phyloP scores from a whole-genome alignment of 2,329 filamentous ascomycete species.

The Pseudocercospora cruenta region DNA sequence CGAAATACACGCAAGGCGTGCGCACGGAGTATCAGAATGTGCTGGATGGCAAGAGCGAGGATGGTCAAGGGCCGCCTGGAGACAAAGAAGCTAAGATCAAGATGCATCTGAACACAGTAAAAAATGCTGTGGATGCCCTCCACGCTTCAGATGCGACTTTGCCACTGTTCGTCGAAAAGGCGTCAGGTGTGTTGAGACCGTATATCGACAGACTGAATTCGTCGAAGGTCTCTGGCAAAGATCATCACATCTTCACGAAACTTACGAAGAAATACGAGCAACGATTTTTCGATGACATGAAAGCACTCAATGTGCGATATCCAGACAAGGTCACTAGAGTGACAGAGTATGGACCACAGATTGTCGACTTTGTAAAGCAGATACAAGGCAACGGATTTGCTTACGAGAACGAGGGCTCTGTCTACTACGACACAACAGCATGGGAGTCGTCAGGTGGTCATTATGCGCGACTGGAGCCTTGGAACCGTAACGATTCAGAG shows the following conservation, averaged over 20 bases:
- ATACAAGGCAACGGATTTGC: slow-evolving; percentile 86
- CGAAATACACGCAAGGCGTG: slow-evolving; percentile 51
- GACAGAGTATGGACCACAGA: slow-evolving; percentile 89
- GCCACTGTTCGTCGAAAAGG: slow-evolving; percentile 57
- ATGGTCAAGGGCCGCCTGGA: slow-evolving; percentile 56
- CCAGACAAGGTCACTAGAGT: slow-evolving; percentile 84
- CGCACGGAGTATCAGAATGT: slow-evolving; percentile 59
- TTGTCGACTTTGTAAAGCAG: slow-evolving; percentile 79
- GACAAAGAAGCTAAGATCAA: slow-evolving; percentile 86
- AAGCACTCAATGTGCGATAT: slow-evolving; percentile 78
- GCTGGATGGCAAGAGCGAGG: slow-evolving; percentile 58
- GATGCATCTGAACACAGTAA: slow-evolving; percentile 76
- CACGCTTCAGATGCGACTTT: slow-evolving; percentile 31
- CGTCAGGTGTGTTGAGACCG: slow-evolving; percentile 73
- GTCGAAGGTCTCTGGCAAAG: slow-evolving; percentile 59
- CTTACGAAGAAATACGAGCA: slow-evolving; percentile 84
- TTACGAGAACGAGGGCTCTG: slow-evolving; percentile 71
- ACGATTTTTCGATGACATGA: slow-evolving; percentile 88
- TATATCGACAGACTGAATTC: slow-evolving; percentile 73
- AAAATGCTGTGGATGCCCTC: slow-evolving; percentile 58
- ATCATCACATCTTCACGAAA: slow-evolving; percentile 80
- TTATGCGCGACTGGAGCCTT: slow-evolving; percentile 83
- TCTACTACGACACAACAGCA: slow-evolving; percentile 88
- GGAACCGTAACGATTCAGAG: slow-evolving; percentile 80
- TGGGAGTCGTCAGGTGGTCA: slow-evolving; percentile 84